Conservation (phyloP, 371 early-diverging fungal species). For the Apophysomyces ossiformis region DNA sequence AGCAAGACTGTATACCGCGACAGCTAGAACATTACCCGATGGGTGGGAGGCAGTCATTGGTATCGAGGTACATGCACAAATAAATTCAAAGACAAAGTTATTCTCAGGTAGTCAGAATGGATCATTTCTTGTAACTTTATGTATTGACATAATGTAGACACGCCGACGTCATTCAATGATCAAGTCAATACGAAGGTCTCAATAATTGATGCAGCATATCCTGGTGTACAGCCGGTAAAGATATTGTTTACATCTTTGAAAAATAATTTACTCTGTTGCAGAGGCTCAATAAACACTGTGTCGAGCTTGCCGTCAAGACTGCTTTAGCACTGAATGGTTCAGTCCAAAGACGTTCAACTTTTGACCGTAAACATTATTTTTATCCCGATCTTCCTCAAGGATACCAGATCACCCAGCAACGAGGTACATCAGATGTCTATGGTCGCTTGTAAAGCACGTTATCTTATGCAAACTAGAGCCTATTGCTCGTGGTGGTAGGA, state of each 20-base stretch:
- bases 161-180: conserved; percentile 60
- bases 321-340: conserved; percentile 73
- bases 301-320: conserved; percentile 75
- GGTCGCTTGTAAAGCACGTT: not conserved
- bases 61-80: conserved; percentile 90
- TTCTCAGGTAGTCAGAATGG: conserved; percentile 69
- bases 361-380: conserved; percentile 95
- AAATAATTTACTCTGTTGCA: conserved; percentile 24
- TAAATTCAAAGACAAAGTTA: conserved; percentile 76
- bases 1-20: not conserved
- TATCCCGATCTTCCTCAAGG: conserved; percentile 92
- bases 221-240: conserved; percentile 69
- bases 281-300: conserved; percentile 73
- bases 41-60: conserved; percentile 85
- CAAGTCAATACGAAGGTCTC: conserved; percentile 77
- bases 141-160: conserved; percentile 24
- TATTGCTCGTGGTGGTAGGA: conserved; percentile 65
- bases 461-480: conserved; percentile 53
- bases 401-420: conserved; percentile 93
- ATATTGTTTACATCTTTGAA: not conserved
- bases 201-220: conserved; percentile 83
- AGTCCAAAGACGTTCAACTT: conserved; percentile 69
- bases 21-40: not conserved
- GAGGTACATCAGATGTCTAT: conserved; percentile 40
- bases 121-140: not conserved